Evolutionary conservation across 257 asterid species (phyloP).

Genomic region (Solanum verrucosum): DNA sequence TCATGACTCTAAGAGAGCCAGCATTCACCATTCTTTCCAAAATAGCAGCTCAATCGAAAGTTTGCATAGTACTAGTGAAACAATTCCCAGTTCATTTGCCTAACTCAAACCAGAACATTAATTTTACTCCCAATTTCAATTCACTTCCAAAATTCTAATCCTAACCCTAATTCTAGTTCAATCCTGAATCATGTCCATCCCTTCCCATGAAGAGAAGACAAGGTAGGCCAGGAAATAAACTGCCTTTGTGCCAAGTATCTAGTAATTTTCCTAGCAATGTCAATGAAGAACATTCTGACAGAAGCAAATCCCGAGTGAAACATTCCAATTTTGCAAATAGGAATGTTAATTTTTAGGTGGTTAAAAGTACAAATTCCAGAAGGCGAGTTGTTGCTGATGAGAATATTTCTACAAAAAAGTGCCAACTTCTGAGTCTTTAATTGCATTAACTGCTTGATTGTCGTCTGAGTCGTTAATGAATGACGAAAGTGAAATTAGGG

Average conservation of each 20-base stretch:
- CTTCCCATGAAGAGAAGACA: constrained; percentile 48
- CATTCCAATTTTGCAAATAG: constrained; percentile 8
- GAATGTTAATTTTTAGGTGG: neutral
- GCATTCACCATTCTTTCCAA: too few relatives aligned
- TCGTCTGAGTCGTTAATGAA: too few relatives aligned
- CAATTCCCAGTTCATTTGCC: constrained; percentile 37
- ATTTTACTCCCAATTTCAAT: neutral
- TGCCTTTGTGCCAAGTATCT: constrained; percentile 34
- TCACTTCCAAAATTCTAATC: neutral
- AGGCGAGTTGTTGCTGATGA: constrained; percentile 46
- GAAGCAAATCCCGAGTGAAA: neutral
- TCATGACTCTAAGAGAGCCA: too few relatives aligned
- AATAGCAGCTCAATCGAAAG: too few relatives aligned
- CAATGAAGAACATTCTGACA: neutral
- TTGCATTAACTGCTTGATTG: too few relatives aligned
- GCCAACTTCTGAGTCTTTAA: constrained; percentile 17
- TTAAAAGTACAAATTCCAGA: constrained; percentile 2
- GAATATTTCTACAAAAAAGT: constrained; percentile 70
- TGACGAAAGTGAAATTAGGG: too few relatives aligned
- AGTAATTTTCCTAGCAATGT: constrained; percentile 9
- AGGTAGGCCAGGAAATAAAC: constrained; percentile 49
- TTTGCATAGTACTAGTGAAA: too few relatives aligned
- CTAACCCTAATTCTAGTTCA: constrained; percentile 2
- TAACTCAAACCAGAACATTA: constrained; percentile 12
- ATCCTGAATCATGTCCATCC: constrained; percentile 16